Evolutionary conservation across 129 eudicot genomes (phyloP).

Genomic region (Calendula officinalis): DNA sequence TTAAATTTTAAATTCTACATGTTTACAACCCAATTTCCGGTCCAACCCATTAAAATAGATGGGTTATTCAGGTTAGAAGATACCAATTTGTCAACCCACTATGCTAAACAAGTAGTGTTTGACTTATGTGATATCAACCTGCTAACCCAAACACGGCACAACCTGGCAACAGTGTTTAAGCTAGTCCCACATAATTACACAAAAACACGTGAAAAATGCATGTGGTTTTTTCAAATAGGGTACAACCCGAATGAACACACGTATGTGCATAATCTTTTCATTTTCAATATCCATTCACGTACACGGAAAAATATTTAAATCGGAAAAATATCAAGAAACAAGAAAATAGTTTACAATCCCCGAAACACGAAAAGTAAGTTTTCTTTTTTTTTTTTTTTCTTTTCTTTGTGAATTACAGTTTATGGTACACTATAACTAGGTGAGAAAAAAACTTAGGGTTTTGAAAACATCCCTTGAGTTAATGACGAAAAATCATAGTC

Average conservation of each 20-base stretch:
- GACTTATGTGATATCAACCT: no score
- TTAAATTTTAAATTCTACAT: no score
- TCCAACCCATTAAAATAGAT: no score
- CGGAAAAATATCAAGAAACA: not conserved
- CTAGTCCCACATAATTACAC: no score
- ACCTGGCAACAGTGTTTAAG: no score
- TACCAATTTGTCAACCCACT: no score
- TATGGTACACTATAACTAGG: slow-evolving; percentile 37
- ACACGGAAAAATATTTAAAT: not conserved
- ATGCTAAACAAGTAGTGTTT: no score
- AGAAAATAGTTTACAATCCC: slow-evolving; percentile 56
- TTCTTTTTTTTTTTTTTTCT: not conserved
- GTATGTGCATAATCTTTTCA: slow-evolving; percentile 1
- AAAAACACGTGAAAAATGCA: no score
- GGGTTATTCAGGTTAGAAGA: no score
- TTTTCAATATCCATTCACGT: no score
- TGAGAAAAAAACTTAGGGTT: slow-evolving; percentile 38
- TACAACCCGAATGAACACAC: not conserved
- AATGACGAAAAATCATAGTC: slow-evolving; percentile 94
- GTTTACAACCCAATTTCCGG: no score
- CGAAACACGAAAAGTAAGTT: slow-evolving; percentile 28
- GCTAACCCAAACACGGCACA: no score
- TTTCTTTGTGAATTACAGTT: slow-evolving; percentile 30
- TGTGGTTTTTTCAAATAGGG: not conserved
- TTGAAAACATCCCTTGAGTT: slow-evolving; percentile 93